Evolutionary conservation across 2,329 filamentous ascomycete species (phyloP).

Genomic region (Penicillium sp.): DNA sequence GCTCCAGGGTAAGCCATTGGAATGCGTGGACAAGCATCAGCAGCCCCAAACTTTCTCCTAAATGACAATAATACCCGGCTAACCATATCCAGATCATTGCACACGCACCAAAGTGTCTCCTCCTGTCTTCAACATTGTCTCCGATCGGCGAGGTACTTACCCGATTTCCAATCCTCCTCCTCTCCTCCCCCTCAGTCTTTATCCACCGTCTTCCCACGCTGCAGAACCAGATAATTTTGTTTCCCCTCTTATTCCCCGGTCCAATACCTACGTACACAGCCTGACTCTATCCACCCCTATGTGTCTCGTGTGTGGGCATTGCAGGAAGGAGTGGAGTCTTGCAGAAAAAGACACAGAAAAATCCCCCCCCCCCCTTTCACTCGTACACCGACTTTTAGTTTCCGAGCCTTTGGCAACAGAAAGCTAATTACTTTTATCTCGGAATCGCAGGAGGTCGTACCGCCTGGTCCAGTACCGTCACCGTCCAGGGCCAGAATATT

Average conservation of each 20-base stretch:
- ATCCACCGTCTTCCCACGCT: conserved; percentile 28
- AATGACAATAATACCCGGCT: conserved; percentile 11
- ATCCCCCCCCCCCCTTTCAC: conserved; percentile 4
- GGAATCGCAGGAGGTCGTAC: conserved; percentile 71
- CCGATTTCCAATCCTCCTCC: conserved; percentile 17
- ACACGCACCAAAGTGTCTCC: conserved; percentile 52
- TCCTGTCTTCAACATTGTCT: conserved; percentile 69
- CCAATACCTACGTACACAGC: not conserved
- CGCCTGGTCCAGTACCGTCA: conserved; percentile 82
- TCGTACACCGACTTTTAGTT: conserved; percentile 38
- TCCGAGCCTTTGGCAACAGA: conserved; percentile 19
- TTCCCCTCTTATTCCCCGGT: conserved; percentile 22
- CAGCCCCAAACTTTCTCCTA: not conserved
- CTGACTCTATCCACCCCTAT: conserved; percentile 9
- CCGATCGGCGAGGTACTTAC: conserved; percentile 67
- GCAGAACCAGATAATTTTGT: conserved; percentile 33
- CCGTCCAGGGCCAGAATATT: conserved; percentile 64
- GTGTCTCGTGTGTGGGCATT: conserved; percentile 22
- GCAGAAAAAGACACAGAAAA: conserved; percentile 13
- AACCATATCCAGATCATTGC: conserved; percentile 55
- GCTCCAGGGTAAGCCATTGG: conserved; percentile 52
- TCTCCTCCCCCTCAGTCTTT: conserved; percentile 4
- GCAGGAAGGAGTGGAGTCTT: conserved; percentile 29
- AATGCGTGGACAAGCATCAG: not conserved
- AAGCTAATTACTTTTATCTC: conserved; percentile 27